Evolutionary conservation across 2,329 filamentous ascomycete genomes (phyloP), one percentile per base, ranked within the genome.

Genomic region (Sporothrix mexicana): DNA sequence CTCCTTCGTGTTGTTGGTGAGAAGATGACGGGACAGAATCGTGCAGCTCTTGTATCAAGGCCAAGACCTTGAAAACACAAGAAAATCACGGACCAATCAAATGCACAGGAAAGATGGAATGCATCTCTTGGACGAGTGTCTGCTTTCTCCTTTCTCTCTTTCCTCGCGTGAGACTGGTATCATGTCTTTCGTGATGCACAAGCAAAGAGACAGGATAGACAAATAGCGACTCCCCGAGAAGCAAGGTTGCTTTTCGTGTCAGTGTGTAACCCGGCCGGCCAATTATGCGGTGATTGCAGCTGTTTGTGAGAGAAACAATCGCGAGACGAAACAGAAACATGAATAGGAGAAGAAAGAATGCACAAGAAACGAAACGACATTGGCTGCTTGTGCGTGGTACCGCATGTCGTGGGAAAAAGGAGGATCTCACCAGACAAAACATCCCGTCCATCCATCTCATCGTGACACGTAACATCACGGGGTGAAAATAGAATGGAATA

Each of bases 221-320:
- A 36, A 36, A 36, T 36, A 36, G 30, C 30, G 30, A 7, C 30
- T 36, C 7, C 30, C 30, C 30, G 5, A 36, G 30, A 36, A 36
- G 30, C 30, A 5, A 36, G 3, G 2, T 7, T 4, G 30, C 30
- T 36, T 36, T 36, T 36, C 7, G 30, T 36, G 30, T 36, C 20
- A 17, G 41, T 66, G n/a, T 66, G 61, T 66, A 8, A n/a, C 41
- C 25, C 61, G 41, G 0, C 5, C 41, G 41, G 61, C 12, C 41
- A 25, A 66, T 66, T 45, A 17, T 45, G 61, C 61, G 41, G 61
- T 64, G 20, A 66, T 66, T 47, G 41, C 61, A 66, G 20, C 23
- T 25, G 51, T 17, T 15, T 23, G 20, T 25, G 41, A 66, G 61
- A 13, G 25, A 66, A 23, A 13, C 45, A 66, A 62, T 25, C 41